Conservation (phyloP, 495 filamentous ascomycete genomes). For the Penicillium atrosanguineum region DNA sequence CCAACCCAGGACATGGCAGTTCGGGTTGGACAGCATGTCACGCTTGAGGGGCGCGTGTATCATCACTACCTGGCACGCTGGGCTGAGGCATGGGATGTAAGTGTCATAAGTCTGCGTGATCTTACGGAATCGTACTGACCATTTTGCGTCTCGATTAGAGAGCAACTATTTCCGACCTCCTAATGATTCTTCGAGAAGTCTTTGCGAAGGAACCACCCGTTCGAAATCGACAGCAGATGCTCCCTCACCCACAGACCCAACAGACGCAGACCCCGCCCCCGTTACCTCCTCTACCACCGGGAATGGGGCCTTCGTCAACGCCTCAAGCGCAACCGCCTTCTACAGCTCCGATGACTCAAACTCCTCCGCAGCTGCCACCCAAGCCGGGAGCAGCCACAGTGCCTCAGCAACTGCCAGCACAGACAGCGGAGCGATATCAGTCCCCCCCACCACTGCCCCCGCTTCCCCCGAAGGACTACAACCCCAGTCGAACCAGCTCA, state of each 20-base stretch:
- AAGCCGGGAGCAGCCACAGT: conserved; percentile 23
- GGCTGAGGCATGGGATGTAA: conserved; percentile 86
- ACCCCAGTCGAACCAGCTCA: conserved; percentile 12
- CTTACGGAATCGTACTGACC: conserved; percentile 3
- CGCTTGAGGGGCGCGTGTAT: conserved; percentile 89
- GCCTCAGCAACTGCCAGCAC: conserved; percentile 15
- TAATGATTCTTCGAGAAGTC: conserved; percentile 78
- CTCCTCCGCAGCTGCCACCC: conserved; percentile 41
- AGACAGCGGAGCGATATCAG: conserved; percentile 25
- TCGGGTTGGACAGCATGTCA: conserved; percentile 89
- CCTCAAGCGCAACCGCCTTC: conserved; percentile 18
- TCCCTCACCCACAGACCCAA: conserved; percentile 32
- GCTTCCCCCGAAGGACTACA: conserved; percentile 39
- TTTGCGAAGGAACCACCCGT: conserved; percentile 96
- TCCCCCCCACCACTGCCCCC: conserved; percentile 39
- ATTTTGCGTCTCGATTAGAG: conserved; percentile 48
- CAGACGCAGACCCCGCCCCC: conserved; percentile 55
- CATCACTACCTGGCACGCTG: conserved; percentile 93
- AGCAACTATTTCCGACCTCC: conserved; percentile 75
- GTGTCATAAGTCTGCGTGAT: conserved; percentile 31
- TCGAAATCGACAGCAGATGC: conserved; percentile 60
- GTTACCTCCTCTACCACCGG: conserved; percentile 67
- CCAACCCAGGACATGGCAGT: conserved; percentile 88
- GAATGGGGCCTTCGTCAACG: conserved; percentile 41
- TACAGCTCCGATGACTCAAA: conserved; percentile 11